A percentile compares a stretch with the other conserved stretches of the same genome.
phyloP scores from a whole-genome alignment of 2,329 filamentous ascomycete species.

The Aquanectria penicillioides region DNA sequence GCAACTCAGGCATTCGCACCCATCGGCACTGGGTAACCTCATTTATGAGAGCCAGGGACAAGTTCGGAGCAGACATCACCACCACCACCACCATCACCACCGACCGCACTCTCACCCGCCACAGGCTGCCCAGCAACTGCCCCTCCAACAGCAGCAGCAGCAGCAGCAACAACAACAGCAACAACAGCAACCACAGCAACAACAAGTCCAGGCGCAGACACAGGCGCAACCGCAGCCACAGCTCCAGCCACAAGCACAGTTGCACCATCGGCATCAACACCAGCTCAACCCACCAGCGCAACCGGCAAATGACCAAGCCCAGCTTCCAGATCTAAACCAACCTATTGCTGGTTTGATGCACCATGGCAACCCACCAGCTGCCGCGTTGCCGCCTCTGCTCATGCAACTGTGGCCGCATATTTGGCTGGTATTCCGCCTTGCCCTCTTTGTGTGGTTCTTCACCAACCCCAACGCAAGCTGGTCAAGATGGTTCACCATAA shows the following conservation, averaged over 20 bases:
- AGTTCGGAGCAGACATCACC: conserved; percentile 37
- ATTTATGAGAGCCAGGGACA: conserved; percentile 33
- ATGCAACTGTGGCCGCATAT: conserved; percentile 65
- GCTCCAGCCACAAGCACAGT: conserved; percentile 10
- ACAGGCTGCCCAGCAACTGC: conserved; percentile 20
- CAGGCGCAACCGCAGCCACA: conserved; percentile 3
- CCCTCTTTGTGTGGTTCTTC: conserved; percentile 72
- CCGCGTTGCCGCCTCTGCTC: conserved; percentile 46
- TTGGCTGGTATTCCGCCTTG: conserved; percentile 68
- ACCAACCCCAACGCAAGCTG: conserved; percentile 67
- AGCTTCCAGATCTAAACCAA: conserved; percentile 31
- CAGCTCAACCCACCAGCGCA: conserved; percentile 32
- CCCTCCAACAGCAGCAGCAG: conserved; percentile 22
- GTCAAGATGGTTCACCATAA: conserved; percentile 67
- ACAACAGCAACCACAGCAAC: conserved; percentile 29
- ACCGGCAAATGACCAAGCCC: conserved; percentile 30
- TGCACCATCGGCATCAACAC: conserved; percentile 30
- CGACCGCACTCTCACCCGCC: conserved; percentile 26
- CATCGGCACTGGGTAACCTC: conserved; percentile 22
- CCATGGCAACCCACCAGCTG: conserved; percentile 51
- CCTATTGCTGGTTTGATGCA: conserved; percentile 43
- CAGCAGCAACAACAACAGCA: conserved; percentile 21
- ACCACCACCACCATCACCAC: conserved; percentile 40
- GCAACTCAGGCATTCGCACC: conserved; percentile 36
- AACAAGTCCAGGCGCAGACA: conserved; percentile 31